Percentiles rank a stretch among this genome's conserved stretches.
Conservation (phyloP, 2,329 filamentous ascomycete genomes). For the Paramyrothecium roridum region DNA sequence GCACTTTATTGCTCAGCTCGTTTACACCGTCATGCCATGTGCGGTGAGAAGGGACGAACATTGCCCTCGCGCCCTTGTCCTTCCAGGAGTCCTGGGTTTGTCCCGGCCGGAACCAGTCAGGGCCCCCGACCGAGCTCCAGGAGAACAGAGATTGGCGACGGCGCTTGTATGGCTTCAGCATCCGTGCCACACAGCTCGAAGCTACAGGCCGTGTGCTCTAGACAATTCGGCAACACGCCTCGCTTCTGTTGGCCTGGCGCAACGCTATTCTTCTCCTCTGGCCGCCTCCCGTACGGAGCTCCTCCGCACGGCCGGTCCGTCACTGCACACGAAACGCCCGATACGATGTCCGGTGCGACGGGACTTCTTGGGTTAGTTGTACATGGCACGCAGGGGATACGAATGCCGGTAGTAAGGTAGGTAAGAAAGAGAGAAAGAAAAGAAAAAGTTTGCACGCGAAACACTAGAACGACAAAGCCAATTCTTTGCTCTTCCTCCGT, state of each 20-base stretch:
- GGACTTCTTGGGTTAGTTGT: too few relatives aligned
- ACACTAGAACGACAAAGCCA: not conserved
- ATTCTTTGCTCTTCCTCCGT: not conserved
- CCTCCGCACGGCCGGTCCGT: not conserved
- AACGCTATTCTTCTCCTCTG: not conserved
- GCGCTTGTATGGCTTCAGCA: not conserved
- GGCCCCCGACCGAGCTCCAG: not conserved
- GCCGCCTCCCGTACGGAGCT: not conserved
- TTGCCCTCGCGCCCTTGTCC: not conserved
- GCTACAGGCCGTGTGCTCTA: not conserved
- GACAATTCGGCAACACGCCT: not conserved
- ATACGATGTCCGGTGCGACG: not conserved
- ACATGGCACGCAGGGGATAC: too few relatives aligned
- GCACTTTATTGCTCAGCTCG: not conserved
- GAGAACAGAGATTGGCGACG: not conserved
- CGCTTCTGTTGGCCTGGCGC: not conserved
- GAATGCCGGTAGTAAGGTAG: too few relatives aligned
- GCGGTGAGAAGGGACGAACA: not conserved
- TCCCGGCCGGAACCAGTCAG: too few relatives aligned
- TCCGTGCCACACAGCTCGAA: not conserved
- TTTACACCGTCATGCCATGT: not conserved
- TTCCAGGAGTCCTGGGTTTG: not conserved
- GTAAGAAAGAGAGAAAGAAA: not conserved
- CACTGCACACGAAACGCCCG: not conserved
- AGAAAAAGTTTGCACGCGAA: not conserved